Percentiles rank a stretch among this genome's conserved stretches.
phyloP scores from a whole-genome alignment of 257 asterid genomes.

The Rubia yunnanensis region DNA sequence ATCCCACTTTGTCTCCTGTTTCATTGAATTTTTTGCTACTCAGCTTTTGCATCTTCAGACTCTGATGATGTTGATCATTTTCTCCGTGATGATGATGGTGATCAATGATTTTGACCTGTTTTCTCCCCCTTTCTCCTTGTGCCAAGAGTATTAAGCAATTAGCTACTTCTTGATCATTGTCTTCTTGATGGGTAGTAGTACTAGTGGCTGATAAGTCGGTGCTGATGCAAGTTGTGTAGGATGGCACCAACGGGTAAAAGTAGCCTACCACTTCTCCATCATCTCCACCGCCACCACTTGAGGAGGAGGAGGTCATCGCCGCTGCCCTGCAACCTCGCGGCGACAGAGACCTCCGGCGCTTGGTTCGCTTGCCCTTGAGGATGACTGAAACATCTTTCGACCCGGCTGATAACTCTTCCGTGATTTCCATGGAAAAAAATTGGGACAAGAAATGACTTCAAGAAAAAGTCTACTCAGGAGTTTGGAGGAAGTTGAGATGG shows the following conservation, averaged over 20 bases:
- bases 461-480: constrained; percentile 4
- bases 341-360: constrained; percentile 43
- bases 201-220: constrained; percentile 28
- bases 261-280: constrained; percentile 18
- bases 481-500: constrained; percentile 17
- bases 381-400: constrained; percentile 31
- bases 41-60: constrained; percentile 23
- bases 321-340: constrained; percentile 6
- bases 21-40: constrained; percentile 41
- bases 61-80: neutral
- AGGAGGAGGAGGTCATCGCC: constrained; percentile 34
- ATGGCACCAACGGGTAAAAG: constrained; percentile 14
- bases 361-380: constrained; percentile 55
- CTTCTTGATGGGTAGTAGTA: constrained; percentile 50
- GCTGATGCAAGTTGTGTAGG: constrained; percentile 33
- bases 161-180: constrained; percentile 41
- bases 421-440: constrained; percentile 6
- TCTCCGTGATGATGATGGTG: neutral
- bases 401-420: constrained; percentile 37
- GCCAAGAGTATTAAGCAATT: constrained; percentile 77
- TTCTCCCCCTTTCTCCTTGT: constrained; percentile 36
- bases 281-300: constrained; percentile 20
- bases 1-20: constrained; percentile 39
- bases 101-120: constrained; percentile 4
- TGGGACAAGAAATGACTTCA: neutral